These are phyloP conservation scores for Gaeumannomyces sp. DNA, from an alignment of 2,329 filamentous ascomycete genomes.

Conservation along the genomic window DNA sequence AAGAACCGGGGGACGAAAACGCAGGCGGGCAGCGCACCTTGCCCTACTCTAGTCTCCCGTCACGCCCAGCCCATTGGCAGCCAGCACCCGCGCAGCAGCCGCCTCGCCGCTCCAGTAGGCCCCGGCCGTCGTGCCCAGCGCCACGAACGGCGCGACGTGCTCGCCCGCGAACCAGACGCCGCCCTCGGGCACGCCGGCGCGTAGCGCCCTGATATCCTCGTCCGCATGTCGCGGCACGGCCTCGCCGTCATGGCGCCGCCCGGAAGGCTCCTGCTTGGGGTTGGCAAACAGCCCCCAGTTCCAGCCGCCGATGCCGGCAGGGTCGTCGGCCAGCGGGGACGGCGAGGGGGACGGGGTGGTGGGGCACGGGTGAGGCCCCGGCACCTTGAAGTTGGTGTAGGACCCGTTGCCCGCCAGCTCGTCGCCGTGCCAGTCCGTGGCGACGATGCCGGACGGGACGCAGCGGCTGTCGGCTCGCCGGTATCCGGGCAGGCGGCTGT, in stretches of 20 bases:
- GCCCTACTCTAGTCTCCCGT: too few species aligned
- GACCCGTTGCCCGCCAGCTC: slow-evolving; percentile 60
- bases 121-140: slow-evolving; percentile 57
- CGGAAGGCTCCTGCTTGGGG: too few species aligned
- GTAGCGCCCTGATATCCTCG: slow-evolving; percentile 46
- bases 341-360: slow-evolving; percentile 3
- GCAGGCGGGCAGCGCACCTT: too few species aligned
- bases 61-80: too few species aligned
- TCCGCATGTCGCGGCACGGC: slow-evolving; percentile 32
- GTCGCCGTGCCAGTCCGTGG: slow-evolving; percentile 61
- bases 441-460: slow-evolving; percentile 46
- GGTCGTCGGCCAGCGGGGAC: too few species aligned
- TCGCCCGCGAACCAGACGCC: slow-evolving; percentile 62
- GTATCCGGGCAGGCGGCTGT: slow-evolving; percentile 56
- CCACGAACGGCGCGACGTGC: slow-evolving; percentile 61
- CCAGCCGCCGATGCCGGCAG: too few species aligned
- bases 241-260: too few species aligned
- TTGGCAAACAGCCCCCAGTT: too few species aligned
- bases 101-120: slow-evolving; percentile 59
- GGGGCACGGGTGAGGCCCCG: slow-evolving; percentile 16
- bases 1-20: too few species aligned
- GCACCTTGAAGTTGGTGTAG: slow-evolving; percentile 62
- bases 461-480: slow-evolving; percentile 36
- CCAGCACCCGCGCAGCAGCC: slow-evolving; percentile 1
- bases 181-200: slow-evolving; percentile 39